Conservation (phyloP, 2,329 filamentous ascomycete species). For the Byssochlamys sp. region DNA sequence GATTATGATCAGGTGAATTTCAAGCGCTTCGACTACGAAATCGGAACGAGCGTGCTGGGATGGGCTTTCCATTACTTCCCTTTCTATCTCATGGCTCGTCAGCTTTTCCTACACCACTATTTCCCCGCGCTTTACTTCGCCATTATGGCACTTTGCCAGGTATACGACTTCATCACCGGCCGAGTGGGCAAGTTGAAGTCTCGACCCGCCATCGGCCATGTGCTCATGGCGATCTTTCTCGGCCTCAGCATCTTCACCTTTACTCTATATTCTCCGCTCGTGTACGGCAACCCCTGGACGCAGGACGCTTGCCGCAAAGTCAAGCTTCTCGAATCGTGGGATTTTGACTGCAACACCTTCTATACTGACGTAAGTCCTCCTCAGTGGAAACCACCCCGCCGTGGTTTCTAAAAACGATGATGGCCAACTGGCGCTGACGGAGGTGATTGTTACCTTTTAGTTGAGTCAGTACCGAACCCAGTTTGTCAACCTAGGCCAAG, state of each 20-base stretch:
- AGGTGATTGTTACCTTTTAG: conserved; percentile 16
- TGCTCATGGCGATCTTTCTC: conserved; percentile 65
- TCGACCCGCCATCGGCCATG: conserved; percentile 63
- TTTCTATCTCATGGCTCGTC: conserved; percentile 94
- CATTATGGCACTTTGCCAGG: conserved; percentile 77
- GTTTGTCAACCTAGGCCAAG: conserved; percentile 13
- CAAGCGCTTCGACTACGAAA: conserved; percentile 96
- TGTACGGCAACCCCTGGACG: conserved; percentile 92
- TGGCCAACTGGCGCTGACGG: conserved; percentile 17
- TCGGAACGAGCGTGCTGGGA: conserved; percentile 78
- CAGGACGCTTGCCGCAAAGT: conserved; percentile 73
- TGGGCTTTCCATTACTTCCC: conserved; percentile 99
- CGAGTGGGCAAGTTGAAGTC: conserved; percentile 60
- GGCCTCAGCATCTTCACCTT: conserved; percentile 67
- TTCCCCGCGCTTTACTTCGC: conserved; percentile 95
- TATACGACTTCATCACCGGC: conserved; percentile 73
- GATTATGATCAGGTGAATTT: conserved; percentile 76
- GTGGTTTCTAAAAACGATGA: conserved; percentile 15
- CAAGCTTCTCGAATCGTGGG: conserved; percentile 83
- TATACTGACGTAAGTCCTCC: conserved; percentile 64
- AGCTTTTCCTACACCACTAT: conserved; percentile 97
- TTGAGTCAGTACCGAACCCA: conserved; percentile 31
- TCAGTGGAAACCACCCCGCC: conserved; percentile 20
- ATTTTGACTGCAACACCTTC: conserved; percentile 97
- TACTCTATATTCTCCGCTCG: conserved; percentile 72